A percentile compares a stretch with the other conserved stretches of the same genome.
Evolutionary conservation across 164 flowering plant species (phyloP).

Genomic region (Brasenia schreberi): DNA sequence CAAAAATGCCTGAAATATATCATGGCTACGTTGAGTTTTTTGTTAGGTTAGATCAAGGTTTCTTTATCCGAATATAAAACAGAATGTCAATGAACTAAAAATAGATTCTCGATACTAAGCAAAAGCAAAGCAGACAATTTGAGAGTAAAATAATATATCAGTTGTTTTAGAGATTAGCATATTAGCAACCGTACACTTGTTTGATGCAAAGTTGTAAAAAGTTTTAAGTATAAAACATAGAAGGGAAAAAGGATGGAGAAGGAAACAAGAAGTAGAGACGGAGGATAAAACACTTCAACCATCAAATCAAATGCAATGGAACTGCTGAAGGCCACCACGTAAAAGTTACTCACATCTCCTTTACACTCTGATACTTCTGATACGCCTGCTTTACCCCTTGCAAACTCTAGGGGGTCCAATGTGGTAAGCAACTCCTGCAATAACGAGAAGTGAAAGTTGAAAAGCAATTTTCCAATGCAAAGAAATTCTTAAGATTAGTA

Average conservation of each 20-base stretch:
- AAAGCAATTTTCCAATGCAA: background rate
- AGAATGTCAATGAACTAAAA: background rate
- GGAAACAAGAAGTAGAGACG: too few species aligned
- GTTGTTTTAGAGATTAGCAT: too few species aligned
- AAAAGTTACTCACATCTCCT: slow-evolving; percentile 71
- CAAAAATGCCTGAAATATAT: slow-evolving; percentile 62
- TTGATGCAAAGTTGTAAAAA: too few species aligned
- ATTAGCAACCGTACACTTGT: too few species aligned
- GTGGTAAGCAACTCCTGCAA: slow-evolving; percentile 65
- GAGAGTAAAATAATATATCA: too few species aligned
- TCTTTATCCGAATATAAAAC: background rate
- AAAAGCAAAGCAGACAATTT: too few species aligned
- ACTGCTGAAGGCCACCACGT: too few species aligned
- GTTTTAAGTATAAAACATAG: too few species aligned
- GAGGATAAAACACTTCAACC: too few species aligned
- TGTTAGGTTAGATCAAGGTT: background rate
- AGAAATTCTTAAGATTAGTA: background rate
- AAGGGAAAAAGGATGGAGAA: too few species aligned
- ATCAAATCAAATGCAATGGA: too few species aligned
- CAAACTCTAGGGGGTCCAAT: slow-evolving; percentile 49
- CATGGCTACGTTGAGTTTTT: background rate
- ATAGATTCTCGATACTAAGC: background rate
- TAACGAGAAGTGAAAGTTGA: background rate
- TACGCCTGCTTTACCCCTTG: slow-evolving; percentile 69
- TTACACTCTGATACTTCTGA: slow-evolving; percentile 58